Evolutionary conservation across 306 rosid species (phyloP).

Genomic region (Sicyos edulis): DNA sequence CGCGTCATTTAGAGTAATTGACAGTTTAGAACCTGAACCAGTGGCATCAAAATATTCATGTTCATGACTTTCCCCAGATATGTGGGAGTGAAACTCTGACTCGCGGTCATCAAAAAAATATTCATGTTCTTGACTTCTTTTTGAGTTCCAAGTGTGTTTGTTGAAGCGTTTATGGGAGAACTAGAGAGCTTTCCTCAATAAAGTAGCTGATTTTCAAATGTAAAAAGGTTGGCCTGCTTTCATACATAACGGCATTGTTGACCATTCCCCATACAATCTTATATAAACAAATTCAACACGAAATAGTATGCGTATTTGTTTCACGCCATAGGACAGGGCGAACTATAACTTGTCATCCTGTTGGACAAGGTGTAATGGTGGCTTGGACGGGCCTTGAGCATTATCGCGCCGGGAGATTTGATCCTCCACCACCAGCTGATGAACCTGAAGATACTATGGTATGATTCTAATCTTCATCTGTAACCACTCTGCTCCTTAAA

Average conservation of each 20-base stretch:
- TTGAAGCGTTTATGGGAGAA: neutral
- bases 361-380: slow-evolving; percentile 77
- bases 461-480: slow-evolving; percentile 25
- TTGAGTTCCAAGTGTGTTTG: slow-evolving; percentile 10
- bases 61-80: no score
- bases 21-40: neutral
- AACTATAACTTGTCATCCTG: slow-evolving; percentile 1
- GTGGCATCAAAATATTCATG: neutral
- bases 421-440: slow-evolving; percentile 85
- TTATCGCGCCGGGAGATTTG: slow-evolving; percentile 75
- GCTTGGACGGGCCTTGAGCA: slow-evolving; percentile 99
- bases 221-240: neutral
- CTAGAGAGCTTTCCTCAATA: neutral
- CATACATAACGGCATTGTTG: neutral
- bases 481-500: neutral
- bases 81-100: no score
- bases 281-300: neutral
- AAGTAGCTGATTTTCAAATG: neutral
- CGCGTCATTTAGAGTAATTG: neutral
- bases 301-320: neutral
- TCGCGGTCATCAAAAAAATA: no score
- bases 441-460: slow-evolving; percentile 82
- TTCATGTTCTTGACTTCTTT: neutral
- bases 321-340: neutral
- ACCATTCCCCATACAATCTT: neutral